Conservation (phyloP, 2,329 filamentous ascomycete species). For the Colletotrichum sp. region DNA sequence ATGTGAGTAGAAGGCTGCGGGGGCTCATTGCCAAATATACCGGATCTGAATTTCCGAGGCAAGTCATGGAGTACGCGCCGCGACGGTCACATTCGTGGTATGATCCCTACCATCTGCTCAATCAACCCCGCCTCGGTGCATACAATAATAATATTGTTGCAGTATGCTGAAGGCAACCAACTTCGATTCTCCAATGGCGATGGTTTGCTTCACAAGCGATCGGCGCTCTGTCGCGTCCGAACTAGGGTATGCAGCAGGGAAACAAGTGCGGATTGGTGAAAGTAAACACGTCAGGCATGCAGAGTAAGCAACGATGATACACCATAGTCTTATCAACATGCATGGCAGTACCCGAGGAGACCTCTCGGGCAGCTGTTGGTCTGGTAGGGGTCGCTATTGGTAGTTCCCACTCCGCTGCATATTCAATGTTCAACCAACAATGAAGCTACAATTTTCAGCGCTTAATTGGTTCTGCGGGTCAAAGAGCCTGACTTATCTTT, state of each 20-base stretch:
- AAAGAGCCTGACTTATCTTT: too few relatives aligned
- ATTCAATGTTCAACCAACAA: not conserved
- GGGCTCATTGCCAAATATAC: accelerated
- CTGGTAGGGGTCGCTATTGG: not conserved
- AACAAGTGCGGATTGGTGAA: not conserved
- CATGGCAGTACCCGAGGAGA: not conserved
- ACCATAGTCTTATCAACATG: not conserved
- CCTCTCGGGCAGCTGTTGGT: not conserved
- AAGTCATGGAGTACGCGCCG: not conserved
- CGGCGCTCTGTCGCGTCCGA: not conserved
- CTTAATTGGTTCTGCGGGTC: too few relatives aligned
- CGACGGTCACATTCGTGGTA: not conserved
- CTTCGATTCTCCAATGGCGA: not conserved
- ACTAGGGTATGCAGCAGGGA: accelerated
- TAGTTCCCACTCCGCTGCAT: not conserved
- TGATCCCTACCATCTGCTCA: not conserved
- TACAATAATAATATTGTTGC: accelerated
- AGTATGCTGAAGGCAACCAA: not conserved
- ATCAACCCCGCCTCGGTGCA: not conserved
- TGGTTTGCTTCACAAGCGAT: not conserved
- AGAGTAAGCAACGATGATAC: not conserved
- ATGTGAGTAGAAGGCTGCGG: not conserved
- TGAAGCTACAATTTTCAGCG: too few relatives aligned
- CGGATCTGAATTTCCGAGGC: not conserved
- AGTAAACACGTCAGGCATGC: not conserved